Evolutionary conservation across 768 basidiomycete species (phyloP).

Genomic region (Candolleomyces efflorescens): DNA sequence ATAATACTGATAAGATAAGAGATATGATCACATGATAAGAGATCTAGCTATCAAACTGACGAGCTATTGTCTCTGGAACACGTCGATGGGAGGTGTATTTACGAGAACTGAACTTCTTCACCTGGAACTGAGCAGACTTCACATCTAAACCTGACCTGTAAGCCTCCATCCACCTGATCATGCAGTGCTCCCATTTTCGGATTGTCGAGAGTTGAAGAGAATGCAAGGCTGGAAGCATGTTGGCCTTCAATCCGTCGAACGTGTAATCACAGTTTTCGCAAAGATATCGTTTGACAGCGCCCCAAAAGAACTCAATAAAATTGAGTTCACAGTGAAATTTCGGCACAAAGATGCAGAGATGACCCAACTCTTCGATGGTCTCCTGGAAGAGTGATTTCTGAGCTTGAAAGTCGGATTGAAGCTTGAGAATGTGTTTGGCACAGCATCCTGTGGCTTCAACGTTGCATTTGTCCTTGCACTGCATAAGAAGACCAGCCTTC

Average conservation of each 20-base stretch:
- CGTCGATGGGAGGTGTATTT: slow-evolving; percentile 23
- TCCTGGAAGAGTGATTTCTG: slow-evolving; percentile 18
- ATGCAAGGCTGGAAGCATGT: background rate
- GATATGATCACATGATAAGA: slow-evolving; percentile 4
- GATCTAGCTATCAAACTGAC: slow-evolving; percentile 6
- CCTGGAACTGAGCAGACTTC: slow-evolving; percentile 24
- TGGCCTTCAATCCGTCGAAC: background rate
- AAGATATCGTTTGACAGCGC: slow-evolving; percentile 18
- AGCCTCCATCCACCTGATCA: slow-evolving; percentile 28
- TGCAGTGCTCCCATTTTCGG: slow-evolving; percentile 29
- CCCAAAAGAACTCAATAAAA: slow-evolving; percentile 45
- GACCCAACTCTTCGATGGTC: slow-evolving; percentile 8
- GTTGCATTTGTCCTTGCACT: slow-evolving; percentile 24
- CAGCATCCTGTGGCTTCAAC: slow-evolving; percentile 23
- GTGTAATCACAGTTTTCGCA: background rate
- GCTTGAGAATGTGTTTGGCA: slow-evolving; percentile 16
- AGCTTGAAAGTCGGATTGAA: slow-evolving; percentile 15
- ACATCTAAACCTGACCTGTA: slow-evolving; percentile 22
- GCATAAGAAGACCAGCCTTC: slow-evolving; percentile 14
- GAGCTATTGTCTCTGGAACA: slow-evolving; percentile 17
- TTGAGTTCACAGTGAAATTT: slow-evolving; percentile 34
- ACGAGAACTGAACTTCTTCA: slow-evolving; percentile 26
- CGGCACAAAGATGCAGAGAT: slow-evolving; percentile 22
- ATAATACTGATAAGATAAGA: background rate
- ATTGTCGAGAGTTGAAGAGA: slow-evolving; percentile 23